phyloP scores from a whole-genome alignment of 768 basidiomycete species.

The Phanerochaete sordida region DNA sequence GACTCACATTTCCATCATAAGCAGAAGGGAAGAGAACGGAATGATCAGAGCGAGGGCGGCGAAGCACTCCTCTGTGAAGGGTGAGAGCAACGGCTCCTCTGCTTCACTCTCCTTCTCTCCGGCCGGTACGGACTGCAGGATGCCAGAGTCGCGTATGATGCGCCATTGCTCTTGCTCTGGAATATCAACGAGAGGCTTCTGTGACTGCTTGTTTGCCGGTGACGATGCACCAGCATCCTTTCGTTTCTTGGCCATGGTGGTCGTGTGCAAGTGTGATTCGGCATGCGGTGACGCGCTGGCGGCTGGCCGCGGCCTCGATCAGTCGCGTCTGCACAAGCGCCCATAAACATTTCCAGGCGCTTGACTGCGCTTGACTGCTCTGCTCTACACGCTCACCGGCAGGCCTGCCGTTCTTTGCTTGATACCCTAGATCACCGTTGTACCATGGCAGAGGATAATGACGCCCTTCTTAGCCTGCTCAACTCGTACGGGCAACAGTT shows the following conservation, averaged over 20 bases:
- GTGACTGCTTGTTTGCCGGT: neutral
- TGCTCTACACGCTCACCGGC: neutral
- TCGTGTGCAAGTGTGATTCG: constrained; percentile 1
- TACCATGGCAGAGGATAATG: constrained; percentile 20
- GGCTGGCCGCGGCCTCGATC: neutral
- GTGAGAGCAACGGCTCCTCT: constrained; percentile 18
- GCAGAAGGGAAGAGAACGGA: constrained; percentile 68
- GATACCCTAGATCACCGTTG: neutral
- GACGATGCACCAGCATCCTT: constrained; percentile 1
- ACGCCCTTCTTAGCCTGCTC: constrained; percentile 35
- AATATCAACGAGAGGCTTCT: constrained; percentile 37
- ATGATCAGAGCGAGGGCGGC: constrained; percentile 61
- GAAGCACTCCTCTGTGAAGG: constrained; percentile 68
- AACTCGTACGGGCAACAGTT: constrained; percentile 47
- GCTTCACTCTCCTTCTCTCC: constrained; percentile 18
- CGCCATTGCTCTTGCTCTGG: constrained; percentile 79
- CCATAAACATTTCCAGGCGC: constrained; percentile 2
- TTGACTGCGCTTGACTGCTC: too few relatives aligned
- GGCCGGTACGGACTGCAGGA: constrained; percentile 22
- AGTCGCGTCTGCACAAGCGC: neutral
- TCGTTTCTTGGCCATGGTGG: constrained; percentile 21
- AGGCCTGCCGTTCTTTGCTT: neutral
- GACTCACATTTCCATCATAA: constrained; percentile 84
- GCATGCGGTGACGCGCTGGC: neutral
- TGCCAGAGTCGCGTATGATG: constrained; percentile 61